A percentile compares a stretch with the other conserved stretches of the same genome.
Evolutionary conservation across 495 filamentous ascomycete genomes (phyloP).

Genomic region (Jackrogersella minutella): DNA sequence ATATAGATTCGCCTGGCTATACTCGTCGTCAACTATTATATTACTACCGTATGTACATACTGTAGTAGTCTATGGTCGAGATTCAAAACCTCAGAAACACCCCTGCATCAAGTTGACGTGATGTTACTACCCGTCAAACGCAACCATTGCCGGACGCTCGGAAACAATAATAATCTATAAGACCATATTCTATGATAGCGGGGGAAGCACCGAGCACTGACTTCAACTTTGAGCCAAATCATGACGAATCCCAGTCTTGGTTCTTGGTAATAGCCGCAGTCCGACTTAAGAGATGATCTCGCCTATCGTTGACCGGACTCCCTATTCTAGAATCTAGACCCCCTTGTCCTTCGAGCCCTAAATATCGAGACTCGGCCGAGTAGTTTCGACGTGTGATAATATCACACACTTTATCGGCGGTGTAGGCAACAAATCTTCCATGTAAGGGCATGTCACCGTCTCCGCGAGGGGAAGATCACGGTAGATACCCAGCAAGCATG

Average conservation of each 20-base stretch:
- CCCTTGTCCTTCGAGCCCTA: neutral
- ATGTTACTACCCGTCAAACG: neutral
- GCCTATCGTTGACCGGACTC: neutral
- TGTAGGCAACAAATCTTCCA: neutral
- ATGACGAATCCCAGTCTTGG: neutral
- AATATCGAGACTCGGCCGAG: neutral
- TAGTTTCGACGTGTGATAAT: neutral
- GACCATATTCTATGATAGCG: neutral
- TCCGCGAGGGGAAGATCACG: conserved; percentile 6
- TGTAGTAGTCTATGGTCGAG: neutral
- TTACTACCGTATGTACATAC: neutral
- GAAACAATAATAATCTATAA: conserved; percentile 8
- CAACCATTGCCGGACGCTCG: neutral
- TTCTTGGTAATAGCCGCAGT: neutral
- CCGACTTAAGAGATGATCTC: neutral
- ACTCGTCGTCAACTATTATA: neutral
- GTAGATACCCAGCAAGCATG: neutral
- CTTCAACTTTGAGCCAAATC: conserved; percentile 1
- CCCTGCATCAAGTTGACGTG: conserved; percentile 11
- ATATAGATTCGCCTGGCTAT: conserved; percentile 1
- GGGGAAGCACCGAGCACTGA: neutral
- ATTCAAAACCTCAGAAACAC: conserved; percentile 1
- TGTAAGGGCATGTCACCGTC: conserved; percentile 2
- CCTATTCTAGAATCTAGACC: too few species aligned
- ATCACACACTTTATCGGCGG: neutral